A percentile compares a stretch with the other conserved stretches of the same genome.
These are phyloP conservation scores for Aeschynomene evenia DNA, from an alignment of 306 rosid genomes.

Conservation along the genomic window DNA sequence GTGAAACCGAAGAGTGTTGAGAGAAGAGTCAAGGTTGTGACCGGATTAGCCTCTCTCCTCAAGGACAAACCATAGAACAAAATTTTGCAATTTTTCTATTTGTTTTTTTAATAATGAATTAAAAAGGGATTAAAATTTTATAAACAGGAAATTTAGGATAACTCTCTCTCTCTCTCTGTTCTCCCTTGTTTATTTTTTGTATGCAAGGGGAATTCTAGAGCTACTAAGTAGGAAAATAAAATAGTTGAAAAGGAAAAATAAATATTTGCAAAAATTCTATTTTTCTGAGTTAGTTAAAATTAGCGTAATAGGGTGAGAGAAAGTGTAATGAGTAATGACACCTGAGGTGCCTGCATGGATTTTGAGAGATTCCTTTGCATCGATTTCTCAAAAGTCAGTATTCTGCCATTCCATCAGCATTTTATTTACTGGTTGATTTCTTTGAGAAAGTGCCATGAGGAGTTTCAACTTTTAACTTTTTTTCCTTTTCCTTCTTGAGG, in stretches of 20 bases:
- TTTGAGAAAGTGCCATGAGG: constrained; percentile 23
- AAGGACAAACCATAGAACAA: constrained; percentile 60
- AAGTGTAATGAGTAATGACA: constrained; percentile 14
- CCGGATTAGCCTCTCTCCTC: constrained; percentile 93
- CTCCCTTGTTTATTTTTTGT: constrained; percentile 24
- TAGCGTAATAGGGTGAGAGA: neutral
- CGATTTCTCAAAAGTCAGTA: constrained; percentile 45
- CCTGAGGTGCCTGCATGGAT: constrained; percentile 32
- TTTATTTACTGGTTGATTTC: neutral
- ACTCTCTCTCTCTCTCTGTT: constrained; percentile 17
- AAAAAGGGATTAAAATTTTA: constrained; percentile 24
- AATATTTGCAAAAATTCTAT: too few species aligned
- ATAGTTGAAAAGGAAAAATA: constrained; percentile 14
- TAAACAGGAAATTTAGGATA: constrained; percentile 24
- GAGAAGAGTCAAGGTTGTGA: constrained; percentile 71
- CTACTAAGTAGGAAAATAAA: constrained; percentile 30
- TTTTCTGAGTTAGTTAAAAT: too few species aligned
- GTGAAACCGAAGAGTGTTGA: constrained; percentile 74
- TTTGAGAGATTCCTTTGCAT: constrained; percentile 33
- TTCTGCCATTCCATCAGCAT: constrained; percentile 24
- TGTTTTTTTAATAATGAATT: constrained; percentile 1
- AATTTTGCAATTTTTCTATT: constrained; percentile 32
- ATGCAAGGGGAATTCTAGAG: constrained; percentile 19
- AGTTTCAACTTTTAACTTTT: neutral
- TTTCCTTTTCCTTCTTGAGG: neutral